Conservation (phyloP, 2,329 filamentous ascomycete species). For the Huntiella omanensis region DNA sequence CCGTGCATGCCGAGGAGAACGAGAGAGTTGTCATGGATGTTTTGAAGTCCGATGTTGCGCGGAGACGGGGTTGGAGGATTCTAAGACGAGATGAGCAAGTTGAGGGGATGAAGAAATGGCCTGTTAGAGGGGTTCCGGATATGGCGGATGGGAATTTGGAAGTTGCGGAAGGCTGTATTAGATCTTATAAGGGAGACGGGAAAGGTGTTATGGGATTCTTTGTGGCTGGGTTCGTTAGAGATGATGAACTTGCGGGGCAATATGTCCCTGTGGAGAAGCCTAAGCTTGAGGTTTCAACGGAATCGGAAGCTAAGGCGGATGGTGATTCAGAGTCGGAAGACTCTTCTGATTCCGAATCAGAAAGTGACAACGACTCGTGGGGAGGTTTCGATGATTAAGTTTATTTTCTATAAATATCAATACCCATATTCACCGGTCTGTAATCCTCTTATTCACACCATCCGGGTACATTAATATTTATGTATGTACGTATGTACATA, state of each 20-base stretch:
- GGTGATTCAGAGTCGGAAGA: slow-evolving; percentile 14
- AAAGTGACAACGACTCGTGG: slow-evolving; percentile 11
- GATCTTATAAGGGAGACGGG: slow-evolving; percentile 63
- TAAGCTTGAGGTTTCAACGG: slow-evolving; percentile 17
- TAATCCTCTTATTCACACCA: neutral
- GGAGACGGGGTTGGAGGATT: slow-evolving; percentile 56
- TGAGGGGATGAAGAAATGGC: slow-evolving; percentile 57
- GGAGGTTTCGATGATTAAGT: slow-evolving; percentile 14
- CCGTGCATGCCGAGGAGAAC: slow-evolving; percentile 72
- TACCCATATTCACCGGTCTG: neutral
- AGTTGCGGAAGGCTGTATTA: slow-evolving; percentile 56
- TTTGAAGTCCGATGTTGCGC: slow-evolving; percentile 47
- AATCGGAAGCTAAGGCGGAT: slow-evolving; percentile 34
- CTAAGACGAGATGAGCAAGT: slow-evolving; percentile 55
- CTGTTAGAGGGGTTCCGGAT: slow-evolving; percentile 38
- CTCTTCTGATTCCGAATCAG: neutral
- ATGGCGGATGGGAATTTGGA: slow-evolving; percentile 29
- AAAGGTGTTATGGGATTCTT: slow-evolving; percentile 91
- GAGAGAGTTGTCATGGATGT: slow-evolving; percentile 64
- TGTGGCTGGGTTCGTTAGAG: slow-evolving; percentile 65
- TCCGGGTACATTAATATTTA: neutral
- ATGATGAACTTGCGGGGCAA: slow-evolving; percentile 19
- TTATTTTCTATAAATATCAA: neutral
- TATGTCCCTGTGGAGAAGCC: neutral
- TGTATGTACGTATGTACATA: too few relatives aligned